A percentile compares a stretch with the other conserved stretches of the same genome.
Evolutionary conservation across 176 grass and related monocot species (phyloP).

Genomic region (Avena insularis): DNA sequence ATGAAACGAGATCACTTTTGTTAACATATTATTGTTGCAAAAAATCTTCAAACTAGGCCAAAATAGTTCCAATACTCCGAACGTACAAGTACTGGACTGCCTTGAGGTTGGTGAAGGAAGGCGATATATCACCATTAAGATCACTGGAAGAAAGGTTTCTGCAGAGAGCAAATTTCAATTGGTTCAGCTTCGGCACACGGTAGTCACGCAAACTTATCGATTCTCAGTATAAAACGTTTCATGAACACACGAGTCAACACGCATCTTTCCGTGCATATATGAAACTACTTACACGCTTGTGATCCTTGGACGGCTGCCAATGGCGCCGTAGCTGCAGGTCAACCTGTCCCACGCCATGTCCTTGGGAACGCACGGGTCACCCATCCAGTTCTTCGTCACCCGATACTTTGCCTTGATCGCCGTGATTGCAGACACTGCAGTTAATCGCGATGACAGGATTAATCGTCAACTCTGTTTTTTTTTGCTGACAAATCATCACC

Average conservation of each 20-base stretch:
- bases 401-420: constrained; percentile 54
- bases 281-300: constrained; percentile 43
- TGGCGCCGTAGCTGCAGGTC: constrained; percentile 51
- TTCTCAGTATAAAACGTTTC: too few species aligned
- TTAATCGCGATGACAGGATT: constrained; percentile 1
- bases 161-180: too few species aligned
- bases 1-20: not conserved
- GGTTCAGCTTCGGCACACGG: not conserved
- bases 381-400: constrained; percentile 59
- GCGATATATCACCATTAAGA: not conserved
- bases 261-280: not conserved
- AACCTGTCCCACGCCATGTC: constrained; percentile 58
- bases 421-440: constrained; percentile 57
- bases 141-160: not conserved
- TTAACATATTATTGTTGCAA: not conserved
- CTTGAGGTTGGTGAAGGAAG: not conserved
- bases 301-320: constrained; percentile 55
- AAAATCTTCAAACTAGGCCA: not conserved
- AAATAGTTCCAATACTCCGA: not conserved
- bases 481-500: not conserved
- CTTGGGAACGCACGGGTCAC: constrained; percentile 66
- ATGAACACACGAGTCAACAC: too few species aligned
- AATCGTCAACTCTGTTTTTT: not conserved
- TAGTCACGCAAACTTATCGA: not conserved
- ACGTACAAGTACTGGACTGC: not conserved